Base-by-base conservation (phyloP, 176 grass and related monocot genomes). In the Oropetium thomaeum region DNA sequence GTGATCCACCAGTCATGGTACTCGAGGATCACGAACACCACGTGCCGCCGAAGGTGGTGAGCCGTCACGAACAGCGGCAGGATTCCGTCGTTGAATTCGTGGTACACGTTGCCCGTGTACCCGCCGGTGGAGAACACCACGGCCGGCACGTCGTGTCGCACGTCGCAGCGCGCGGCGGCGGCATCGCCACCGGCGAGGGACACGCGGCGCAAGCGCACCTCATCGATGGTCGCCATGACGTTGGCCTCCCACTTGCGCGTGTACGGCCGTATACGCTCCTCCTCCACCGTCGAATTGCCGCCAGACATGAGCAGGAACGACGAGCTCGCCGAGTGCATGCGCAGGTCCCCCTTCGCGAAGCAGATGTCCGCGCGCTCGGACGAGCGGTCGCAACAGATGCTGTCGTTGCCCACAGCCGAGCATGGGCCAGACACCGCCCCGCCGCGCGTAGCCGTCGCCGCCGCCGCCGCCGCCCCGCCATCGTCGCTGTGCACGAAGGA, bases 1-100 rank as follows among this genome's bases (percentile, higher is more conserved):
- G 96, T 87, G 1, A 88, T 75, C 96, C 96, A 99, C 96, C 96
- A 95, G 69, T 77, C 54, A 37, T 95, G 89, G 75, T 94, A 92
- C 84, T 98, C 91, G 57, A 94, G 74, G 47, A 94, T 85, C 19
- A 98, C 72, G 43, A 94, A 70, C 42, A 86, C 86, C 67, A 98
- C 91, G 51, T 69, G 85, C 2, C 84, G 76, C 0, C 80, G 73
- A 45, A 94, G 49, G 75, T 86, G 91, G 4, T 49, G 45, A 16
- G 96, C 75, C 58, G 96, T 94, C 29, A 98, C 86, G 84, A 92
- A 98, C 51, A 98, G 84, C 57, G 96, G 96, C 32, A 98, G 71
- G 54, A 98, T 84, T 54, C 91, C 96, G 78, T 98, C 96, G 75
- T 92, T 98, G 91, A 98, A 98, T 58, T 94, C 91, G 76, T 98